Conservation (phyloP, 495 filamentous ascomycete species). For the Penicillium paradoxum region DNA sequence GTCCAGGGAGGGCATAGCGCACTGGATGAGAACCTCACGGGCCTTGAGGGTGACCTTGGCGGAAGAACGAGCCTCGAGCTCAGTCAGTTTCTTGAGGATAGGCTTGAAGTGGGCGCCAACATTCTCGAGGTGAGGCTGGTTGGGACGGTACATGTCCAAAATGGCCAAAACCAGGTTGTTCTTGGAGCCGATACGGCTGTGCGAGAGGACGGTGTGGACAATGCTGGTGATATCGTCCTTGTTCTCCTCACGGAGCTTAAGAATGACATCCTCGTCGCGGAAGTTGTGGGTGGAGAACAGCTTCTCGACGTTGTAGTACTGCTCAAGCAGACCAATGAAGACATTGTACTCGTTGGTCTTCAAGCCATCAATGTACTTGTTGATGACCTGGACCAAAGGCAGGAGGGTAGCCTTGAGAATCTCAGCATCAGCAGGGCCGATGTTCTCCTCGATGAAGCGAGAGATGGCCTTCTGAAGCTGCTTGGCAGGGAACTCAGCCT, state of each 20-base stretch:
- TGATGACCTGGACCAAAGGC: constrained; percentile 78
- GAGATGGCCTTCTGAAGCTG: constrained; percentile 74
- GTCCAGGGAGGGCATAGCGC: constrained; percentile 89
- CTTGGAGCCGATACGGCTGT: constrained; percentile 87
- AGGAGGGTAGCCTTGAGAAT: constrained; percentile 66
- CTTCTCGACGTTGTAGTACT: constrained; percentile 78
- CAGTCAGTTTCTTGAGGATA: constrained; percentile 77
- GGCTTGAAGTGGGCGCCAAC: constrained; percentile 84
- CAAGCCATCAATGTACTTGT: constrained; percentile 78
- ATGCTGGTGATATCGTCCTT: constrained; percentile 83
- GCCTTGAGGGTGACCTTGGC: constrained; percentile 97
- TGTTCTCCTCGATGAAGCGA: constrained; percentile 86
- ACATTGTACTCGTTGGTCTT: constrained; percentile 86
- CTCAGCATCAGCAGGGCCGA: constrained; percentile 61
- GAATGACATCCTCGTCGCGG: constrained; percentile 91
- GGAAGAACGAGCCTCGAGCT: constrained; percentile 82
- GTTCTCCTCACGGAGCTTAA: constrained; percentile 92
- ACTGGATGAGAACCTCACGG: constrained; percentile 94
- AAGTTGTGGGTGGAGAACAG: constrained; percentile 78
- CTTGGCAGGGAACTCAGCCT: constrained; percentile 88
- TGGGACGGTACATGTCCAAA: constrained; percentile 88
- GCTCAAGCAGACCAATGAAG: constrained; percentile 69
- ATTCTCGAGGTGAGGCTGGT: constrained; percentile 84
- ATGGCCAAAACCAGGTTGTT: constrained; percentile 92
- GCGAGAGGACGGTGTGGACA: constrained; percentile 83